phyloP scores from a whole-genome alignment of 495 filamentous ascomycete genomes.

The Aspergillus indologenus region DNA sequence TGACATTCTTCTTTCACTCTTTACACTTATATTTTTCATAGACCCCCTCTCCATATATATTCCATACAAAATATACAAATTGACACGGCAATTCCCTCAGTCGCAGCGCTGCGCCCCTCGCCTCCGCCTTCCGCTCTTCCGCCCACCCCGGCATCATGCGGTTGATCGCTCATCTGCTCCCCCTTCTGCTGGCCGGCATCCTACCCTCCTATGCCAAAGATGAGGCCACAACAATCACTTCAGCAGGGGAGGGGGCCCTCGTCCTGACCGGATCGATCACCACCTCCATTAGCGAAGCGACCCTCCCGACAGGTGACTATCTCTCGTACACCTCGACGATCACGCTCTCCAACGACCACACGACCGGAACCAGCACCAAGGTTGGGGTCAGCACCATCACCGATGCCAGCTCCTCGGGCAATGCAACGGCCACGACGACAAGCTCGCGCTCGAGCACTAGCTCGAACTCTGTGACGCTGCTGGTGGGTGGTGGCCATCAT shows the following conservation, averaged over 20 bases:
- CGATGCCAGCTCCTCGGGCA: conserved; percentile 25
- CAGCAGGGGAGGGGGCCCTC: conserved; percentile 10
- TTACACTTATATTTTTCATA: conserved; percentile 4
- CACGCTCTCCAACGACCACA: conserved; percentile 15
- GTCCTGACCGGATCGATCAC: conserved; percentile 21
- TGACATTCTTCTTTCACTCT: not conserved
- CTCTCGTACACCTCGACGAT: conserved; percentile 26
- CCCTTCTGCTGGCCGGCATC: conserved; percentile 14
- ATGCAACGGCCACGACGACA: conserved; percentile 26
- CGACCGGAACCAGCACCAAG: conserved; percentile 22
- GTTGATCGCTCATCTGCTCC: conserved; percentile 16
- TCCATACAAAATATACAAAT: too few relatives aligned
- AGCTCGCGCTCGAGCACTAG: conserved; percentile 23
- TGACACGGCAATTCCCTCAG: too few relatives aligned
- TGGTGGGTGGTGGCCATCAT: conserved; percentile 37
- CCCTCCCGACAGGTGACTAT: conserved; percentile 34
- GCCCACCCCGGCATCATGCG: conserved; percentile 12
- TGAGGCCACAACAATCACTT: conserved; percentile 17
- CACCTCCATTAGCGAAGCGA: conserved; percentile 24
- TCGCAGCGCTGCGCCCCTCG: not conserved
- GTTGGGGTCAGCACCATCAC: conserved; percentile 22
- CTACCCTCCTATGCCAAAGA: conserved; percentile 14
- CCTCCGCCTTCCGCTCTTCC: not conserved
- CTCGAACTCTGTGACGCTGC: conserved; percentile 37
- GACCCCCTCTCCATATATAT: too few relatives aligned